A percentile compares a stretch with the other conserved stretches of the same genome.
phyloP scores from a whole-genome alignment of 2,329 filamentous ascomycete genomes.

The Dendrostoma leiphaemia region DNA sequence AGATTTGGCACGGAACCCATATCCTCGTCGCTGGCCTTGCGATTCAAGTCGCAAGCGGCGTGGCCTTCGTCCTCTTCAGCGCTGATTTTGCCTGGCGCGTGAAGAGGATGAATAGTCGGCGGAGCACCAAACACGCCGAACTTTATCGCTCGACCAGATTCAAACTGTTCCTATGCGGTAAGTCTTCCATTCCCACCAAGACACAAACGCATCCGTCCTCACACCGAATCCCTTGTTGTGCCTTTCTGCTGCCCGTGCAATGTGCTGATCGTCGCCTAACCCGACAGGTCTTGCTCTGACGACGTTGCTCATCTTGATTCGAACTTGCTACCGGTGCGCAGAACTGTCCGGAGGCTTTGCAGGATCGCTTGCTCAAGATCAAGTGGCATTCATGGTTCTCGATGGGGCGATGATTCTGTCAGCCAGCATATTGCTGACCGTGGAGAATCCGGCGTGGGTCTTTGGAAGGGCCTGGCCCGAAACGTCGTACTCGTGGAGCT shows the following conservation, averaged over 20 bases:
- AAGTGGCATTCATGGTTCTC: conserved; percentile 40
- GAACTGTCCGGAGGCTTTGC: conserved; percentile 53
- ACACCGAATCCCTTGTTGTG: not conserved
- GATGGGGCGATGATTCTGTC: conserved; percentile 45
- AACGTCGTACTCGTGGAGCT: not conserved
- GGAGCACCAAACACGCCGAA: not conserved
- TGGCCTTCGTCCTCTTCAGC: conserved; percentile 30
- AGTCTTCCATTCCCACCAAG: not conserved
- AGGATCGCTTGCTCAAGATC: conserved; percentile 43
- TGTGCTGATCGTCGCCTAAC: not conserved
- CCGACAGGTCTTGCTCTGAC: conserved; percentile 26
- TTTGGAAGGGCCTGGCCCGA: not conserved
- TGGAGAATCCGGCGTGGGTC: not conserved
- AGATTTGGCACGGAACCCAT: conserved; percentile 9
- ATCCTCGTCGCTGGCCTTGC: conserved; percentile 45
- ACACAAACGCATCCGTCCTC: too few relatives aligned
- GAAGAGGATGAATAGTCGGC: not conserved
- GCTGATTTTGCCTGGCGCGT: not conserved
- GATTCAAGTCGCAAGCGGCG: conserved; percentile 41
- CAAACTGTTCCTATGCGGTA: not conserved
- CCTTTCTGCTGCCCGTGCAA: not conserved
- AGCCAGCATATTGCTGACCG: conserved; percentile 32
- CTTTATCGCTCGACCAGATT: not conserved
- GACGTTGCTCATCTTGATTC: conserved; percentile 45
- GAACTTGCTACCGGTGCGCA: conserved; percentile 53